Evolutionary conservation across 495 filamentous ascomycete genomes (phyloP).

Genomic region (Neurospora sp.): DNA sequence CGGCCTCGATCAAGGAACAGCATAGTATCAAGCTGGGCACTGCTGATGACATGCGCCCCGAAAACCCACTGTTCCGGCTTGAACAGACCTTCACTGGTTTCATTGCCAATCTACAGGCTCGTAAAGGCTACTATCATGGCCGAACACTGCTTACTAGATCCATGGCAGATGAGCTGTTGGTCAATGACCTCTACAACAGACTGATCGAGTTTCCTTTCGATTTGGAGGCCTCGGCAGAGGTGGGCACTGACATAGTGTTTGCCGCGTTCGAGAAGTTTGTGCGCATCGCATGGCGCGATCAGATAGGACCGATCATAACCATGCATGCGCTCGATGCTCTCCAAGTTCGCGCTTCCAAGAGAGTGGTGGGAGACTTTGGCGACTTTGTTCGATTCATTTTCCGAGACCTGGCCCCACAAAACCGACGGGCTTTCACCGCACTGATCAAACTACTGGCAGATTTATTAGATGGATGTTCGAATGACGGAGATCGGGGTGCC

Average conservation of each 20-base stretch:
- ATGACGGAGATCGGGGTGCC: slow-evolving; percentile 85
- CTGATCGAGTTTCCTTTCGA: slow-evolving; percentile 73
- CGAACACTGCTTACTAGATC: slow-evolving; percentile 59
- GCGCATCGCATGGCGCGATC: slow-evolving; percentile 75
- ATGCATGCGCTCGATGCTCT: slow-evolving; percentile 53
- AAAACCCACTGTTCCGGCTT: slow-evolving; percentile 54
- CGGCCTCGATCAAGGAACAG: slow-evolving; percentile 35
- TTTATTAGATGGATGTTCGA: slow-evolving; percentile 85
- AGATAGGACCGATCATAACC: slow-evolving; percentile 75
- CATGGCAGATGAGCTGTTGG: slow-evolving; percentile 61
- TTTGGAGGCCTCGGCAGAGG: slow-evolving; percentile 61
- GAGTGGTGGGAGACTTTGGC: slow-evolving; percentile 71
- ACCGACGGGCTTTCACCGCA: slow-evolving; percentile 75
- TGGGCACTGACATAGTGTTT: slow-evolving; percentile 81
- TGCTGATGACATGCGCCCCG: slow-evolving; percentile 35
- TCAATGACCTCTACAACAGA: slow-evolving; percentile 88
- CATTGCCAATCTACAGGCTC: slow-evolving; percentile 66
- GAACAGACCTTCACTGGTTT: slow-evolving; percentile 85
- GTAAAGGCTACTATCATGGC: slow-evolving; percentile 79
- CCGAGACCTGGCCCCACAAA: slow-evolving; percentile 79
- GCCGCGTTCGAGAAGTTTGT: slow-evolving; percentile 92
- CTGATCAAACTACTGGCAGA: slow-evolving; percentile 81
- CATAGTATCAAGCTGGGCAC: slow-evolving; percentile 34
- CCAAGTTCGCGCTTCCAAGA: slow-evolving; percentile 62
- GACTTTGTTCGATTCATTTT: slow-evolving; percentile 72